phyloP scores from a whole-genome alignment of 2,329 filamentous ascomycete genomes.

The Phaeophleospora eucalypticola region DNA sequence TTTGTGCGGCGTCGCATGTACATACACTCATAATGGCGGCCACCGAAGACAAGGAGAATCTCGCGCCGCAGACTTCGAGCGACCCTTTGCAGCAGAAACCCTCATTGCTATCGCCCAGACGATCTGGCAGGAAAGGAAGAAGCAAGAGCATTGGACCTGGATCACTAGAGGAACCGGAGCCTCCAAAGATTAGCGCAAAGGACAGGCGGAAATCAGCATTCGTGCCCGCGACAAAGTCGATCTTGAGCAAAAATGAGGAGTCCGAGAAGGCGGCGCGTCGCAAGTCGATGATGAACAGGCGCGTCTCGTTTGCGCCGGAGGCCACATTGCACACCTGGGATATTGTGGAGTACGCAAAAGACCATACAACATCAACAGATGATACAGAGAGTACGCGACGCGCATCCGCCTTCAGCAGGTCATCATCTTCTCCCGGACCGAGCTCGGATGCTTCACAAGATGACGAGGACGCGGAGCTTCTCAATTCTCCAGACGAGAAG shows the following conservation, averaged over 20 bases:
- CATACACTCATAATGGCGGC: not conserved
- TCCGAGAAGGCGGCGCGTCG: constrained; percentile 66
- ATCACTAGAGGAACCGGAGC: constrained; percentile 75
- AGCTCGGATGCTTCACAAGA: constrained; percentile 55
- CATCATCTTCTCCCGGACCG: constrained; percentile 31
- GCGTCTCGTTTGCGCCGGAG: constrained; percentile 95
- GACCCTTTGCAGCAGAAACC: constrained; percentile 26
- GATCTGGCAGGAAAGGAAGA: constrained; percentile 62
- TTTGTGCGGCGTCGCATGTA: not conserved
- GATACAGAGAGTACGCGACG: constrained; percentile 70
- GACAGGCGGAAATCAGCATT: constrained; percentile 43
- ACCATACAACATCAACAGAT: constrained; percentile 72
- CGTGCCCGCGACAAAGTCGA: constrained; percentile 48
- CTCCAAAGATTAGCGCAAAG: constrained; percentile 34
- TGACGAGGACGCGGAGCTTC: constrained; percentile 37
- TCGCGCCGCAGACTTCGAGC: constrained; percentile 31
- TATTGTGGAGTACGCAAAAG: constrained; percentile 79
- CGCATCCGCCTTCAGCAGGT: constrained; percentile 57
- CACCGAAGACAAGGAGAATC: constrained; percentile 25
- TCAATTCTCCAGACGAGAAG: constrained; percentile 48
- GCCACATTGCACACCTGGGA: constrained; percentile 97
- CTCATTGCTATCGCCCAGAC: constrained; percentile 21
- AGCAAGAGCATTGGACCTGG: constrained; percentile 97
- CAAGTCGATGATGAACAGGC: constrained; percentile 70
- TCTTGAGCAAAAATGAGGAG: constrained; percentile 57